Evolutionary conservation across 345 rosid species (phyloP).

Genomic region (Brassica rapa): DNA sequence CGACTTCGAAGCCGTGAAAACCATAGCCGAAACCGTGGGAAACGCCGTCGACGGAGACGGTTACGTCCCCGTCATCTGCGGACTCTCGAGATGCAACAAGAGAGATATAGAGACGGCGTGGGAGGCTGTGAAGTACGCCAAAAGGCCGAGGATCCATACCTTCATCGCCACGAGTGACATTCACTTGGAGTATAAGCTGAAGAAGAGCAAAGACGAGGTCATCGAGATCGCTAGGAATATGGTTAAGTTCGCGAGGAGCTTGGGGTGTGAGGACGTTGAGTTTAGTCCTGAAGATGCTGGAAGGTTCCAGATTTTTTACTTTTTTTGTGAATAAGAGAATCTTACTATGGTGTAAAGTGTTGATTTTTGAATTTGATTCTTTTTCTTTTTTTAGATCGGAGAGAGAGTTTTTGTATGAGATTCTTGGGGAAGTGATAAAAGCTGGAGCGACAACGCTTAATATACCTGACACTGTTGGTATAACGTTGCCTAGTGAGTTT

Average conservation of each 20-base stretch:
- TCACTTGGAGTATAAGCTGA: constrained; percentile 79
- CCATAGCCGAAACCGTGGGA: constrained; percentile 75
- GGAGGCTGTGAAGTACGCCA: constrained; percentile 89
- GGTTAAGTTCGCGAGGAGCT: constrained; percentile 74
- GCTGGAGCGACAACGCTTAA: constrained; percentile 95
- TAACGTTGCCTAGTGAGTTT: constrained; percentile 73
- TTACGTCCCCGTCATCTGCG: constrained; percentile 91
- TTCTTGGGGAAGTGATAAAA: constrained; percentile 90
- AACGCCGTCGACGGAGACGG: constrained; percentile 62
- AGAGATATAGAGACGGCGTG: constrained; percentile 75
- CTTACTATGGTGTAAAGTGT: constrained; percentile 36
- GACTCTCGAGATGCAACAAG: constrained; percentile 83
- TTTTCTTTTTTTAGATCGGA: constrained; percentile 61
- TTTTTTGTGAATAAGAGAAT: background rate
- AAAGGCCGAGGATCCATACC: constrained; percentile 78
- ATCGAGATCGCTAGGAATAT: constrained; percentile 71
- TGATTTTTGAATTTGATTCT: constrained; percentile 45
- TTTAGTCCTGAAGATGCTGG: constrained; percentile 98
- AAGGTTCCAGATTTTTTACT: constrained; percentile 57
- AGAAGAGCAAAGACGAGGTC: constrained; percentile 71
- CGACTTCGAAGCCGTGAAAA: constrained; percentile 82
- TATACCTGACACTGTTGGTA: constrained; percentile 97
- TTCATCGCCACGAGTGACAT: constrained; percentile 88
- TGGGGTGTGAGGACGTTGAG: constrained; percentile 91
- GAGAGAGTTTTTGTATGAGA: constrained; percentile 71